Evolutionary conservation across 768 basidiomycete genomes (phyloP).

Genomic region (Cubamyces sp.): DNA sequence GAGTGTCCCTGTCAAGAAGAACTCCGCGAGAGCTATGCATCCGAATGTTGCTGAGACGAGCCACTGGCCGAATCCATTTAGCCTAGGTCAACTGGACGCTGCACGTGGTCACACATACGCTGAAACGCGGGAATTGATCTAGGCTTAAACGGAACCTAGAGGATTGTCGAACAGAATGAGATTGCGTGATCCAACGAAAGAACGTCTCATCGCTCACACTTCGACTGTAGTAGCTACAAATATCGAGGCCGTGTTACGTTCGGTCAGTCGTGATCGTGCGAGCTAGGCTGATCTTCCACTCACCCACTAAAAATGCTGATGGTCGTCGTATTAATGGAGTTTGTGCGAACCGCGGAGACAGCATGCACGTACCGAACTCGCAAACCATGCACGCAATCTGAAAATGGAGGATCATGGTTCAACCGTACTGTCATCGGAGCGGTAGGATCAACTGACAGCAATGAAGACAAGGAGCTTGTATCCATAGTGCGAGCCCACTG

Average conservation of each 20-base stretch:
- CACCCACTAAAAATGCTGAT: too few relatives aligned
- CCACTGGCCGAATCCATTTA: background rate
- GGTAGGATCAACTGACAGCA: background rate
- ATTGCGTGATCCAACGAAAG: background rate
- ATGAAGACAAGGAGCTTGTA: background rate
- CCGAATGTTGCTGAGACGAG: background rate
- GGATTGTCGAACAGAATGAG: too few relatives aligned
- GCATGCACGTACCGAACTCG: background rate
- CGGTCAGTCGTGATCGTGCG: background rate
- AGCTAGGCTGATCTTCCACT: background rate
- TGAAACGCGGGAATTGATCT: background rate
- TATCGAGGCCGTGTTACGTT: background rate
- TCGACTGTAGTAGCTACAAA: background rate
- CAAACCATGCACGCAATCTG: background rate
- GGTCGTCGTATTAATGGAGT: background rate
- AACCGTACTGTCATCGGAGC: background rate
- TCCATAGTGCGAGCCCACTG: background rate
- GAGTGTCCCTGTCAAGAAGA: conserved; percentile 1
- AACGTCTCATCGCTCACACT: background rate
- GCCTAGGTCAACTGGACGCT: background rate
- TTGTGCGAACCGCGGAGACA: background rate
- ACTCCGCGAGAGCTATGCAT: background rate
- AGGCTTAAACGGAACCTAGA: background rate
- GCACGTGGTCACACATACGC: background rate
- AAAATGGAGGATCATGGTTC: background rate